phyloP scores from a whole-genome alignment of 805 yeast species.

The Blastobotrys peoriensis region DNA sequence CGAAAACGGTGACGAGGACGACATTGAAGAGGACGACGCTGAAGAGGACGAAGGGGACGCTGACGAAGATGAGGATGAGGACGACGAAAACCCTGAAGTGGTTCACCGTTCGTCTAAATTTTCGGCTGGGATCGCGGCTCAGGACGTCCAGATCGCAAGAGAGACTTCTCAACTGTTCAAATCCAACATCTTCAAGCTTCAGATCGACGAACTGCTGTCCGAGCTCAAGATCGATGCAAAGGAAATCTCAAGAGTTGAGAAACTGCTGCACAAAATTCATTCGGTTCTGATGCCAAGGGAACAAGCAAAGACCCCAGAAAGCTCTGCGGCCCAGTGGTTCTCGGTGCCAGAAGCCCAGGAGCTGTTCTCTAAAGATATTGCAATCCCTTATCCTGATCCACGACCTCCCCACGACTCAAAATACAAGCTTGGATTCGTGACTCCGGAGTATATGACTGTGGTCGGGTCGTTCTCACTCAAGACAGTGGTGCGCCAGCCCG shows the following conservation, averaged over 20 bases:
- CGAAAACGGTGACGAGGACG: slow-evolving; percentile 7
- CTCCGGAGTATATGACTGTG: slow-evolving; percentile 70
- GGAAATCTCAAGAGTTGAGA: slow-evolving; percentile 61
- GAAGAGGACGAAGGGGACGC: slow-evolving; percentile 16
- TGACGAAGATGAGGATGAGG: slow-evolving; percentile 27
- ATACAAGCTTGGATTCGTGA: slow-evolving; percentile 60
- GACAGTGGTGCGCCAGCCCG: slow-evolving; percentile 63
- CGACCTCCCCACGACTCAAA: slow-evolving; percentile 61
- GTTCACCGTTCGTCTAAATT: slow-evolving; percentile 2
- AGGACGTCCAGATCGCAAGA: slow-evolving; percentile 84
- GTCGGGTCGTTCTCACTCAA: slow-evolving; percentile 89
- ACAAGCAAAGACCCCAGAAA: slow-evolving; percentile 50
- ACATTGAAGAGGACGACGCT: slow-evolving; percentile 12
- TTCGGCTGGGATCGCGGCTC: slow-evolving; percentile 46
- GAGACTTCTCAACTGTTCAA: slow-evolving; percentile 93
- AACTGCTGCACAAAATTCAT: slow-evolving; percentile 66
- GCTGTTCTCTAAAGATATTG: slow-evolving; percentile 40
- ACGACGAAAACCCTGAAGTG: slow-evolving; percentile 16
- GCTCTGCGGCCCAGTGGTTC: slow-evolving; percentile 40
- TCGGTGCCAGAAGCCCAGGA: slow-evolving; percentile 55
- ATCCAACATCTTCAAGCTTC: slow-evolving; percentile 90
- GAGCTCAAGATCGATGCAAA: slow-evolving; percentile 73
- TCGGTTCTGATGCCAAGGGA: slow-evolving; percentile 40
- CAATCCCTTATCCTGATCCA: slow-evolving; percentile 87
- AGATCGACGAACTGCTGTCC: slow-evolving; percentile 82